phyloP scores from a whole-genome alignment of 768 basidiomycete genomes.

The Mrakia hoshinonis region DNA sequence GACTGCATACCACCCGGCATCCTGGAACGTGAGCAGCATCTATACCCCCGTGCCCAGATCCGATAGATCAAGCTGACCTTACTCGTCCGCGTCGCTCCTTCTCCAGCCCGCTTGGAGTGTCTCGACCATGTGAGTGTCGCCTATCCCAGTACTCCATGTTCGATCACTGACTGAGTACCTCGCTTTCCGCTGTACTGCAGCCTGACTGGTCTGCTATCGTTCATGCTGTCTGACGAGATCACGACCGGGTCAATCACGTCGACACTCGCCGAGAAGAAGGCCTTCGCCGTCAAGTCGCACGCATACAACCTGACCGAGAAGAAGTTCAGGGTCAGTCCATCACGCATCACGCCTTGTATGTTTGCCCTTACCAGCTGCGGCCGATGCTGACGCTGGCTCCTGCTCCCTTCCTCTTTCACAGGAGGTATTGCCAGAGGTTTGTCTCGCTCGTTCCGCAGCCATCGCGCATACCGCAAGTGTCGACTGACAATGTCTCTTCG shows the following conservation, averaged over 20 bases:
- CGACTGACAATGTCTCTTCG: background rate
- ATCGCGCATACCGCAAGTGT: background rate
- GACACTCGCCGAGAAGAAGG: slow-evolving; percentile 65
- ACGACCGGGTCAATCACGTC: slow-evolving; percentile 87
- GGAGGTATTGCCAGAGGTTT: slow-evolving; percentile 5
- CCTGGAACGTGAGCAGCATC: slow-evolving; percentile 21
- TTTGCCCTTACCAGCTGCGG: background rate
- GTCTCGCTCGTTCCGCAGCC: background rate
- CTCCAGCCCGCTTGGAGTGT: slow-evolving; percentile 78
- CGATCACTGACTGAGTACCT: background rate
- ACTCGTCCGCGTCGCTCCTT: slow-evolving; percentile 3
- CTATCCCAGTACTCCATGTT: background rate
- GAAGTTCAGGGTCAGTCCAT: slow-evolving; percentile 48
- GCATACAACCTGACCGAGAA: slow-evolving; percentile 70
- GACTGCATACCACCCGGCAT: slow-evolving; percentile 41
- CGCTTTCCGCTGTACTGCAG: slow-evolving; percentile 43
- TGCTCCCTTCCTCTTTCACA: too few relatives aligned
- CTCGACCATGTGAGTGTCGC: slow-evolving; percentile 54
- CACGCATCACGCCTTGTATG: background rate
- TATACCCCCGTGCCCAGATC: background rate
- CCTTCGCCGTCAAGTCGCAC: slow-evolving; percentile 70
- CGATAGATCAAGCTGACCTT: slow-evolving; percentile 19
- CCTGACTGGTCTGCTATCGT: slow-evolving; percentile 82
- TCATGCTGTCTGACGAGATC: slow-evolving; percentile 94
- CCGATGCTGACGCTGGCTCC: too few relatives aligned